phyloP scores from a whole-genome alignment of 768 basidiomycete species.

The Serendipita indica region DNA sequence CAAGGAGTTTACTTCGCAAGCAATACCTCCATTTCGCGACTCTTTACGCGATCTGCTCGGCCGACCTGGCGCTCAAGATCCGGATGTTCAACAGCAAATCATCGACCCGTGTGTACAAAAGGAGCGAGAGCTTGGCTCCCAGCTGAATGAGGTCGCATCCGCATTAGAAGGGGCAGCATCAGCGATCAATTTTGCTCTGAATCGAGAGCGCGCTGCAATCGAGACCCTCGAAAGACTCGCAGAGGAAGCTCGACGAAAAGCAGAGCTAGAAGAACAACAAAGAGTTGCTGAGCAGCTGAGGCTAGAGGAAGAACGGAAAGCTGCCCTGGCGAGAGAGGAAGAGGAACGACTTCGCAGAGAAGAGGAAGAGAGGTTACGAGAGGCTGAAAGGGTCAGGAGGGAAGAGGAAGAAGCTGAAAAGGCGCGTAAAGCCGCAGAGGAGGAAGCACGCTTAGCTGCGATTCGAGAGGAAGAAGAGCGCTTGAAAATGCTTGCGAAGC shows the following conservation, averaged over 20 bases:
- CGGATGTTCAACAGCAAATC: conserved; percentile 32
- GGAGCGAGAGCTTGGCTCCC: conserved; percentile 37
- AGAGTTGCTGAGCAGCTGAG: not conserved
- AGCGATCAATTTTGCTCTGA: conserved; percentile 25
- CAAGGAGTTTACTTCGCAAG: conserved; percentile 29
- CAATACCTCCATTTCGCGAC: conserved; percentile 40
- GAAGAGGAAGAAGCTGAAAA: not conserved
- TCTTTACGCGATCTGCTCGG: conserved; percentile 42
- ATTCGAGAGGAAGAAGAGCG: conserved; percentile 13
- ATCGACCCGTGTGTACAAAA: conserved; percentile 34
- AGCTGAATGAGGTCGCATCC: not conserved
- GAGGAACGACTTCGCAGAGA: conserved; percentile 13
- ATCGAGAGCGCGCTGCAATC: conserved; percentile 27
- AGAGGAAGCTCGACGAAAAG: conserved; percentile 17
- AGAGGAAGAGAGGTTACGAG: conserved; percentile 26
- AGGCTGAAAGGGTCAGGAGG: not conserved
- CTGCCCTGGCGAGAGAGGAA: not conserved
- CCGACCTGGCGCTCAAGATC: conserved; percentile 29
- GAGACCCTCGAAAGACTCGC: conserved; percentile 16
- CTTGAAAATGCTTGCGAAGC: not conserved
- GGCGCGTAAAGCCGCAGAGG: not conserved
- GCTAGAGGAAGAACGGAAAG: not conserved
- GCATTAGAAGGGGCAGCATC: not conserved
- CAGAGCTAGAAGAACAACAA: conserved; percentile 12
- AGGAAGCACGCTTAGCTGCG: not conserved